Conservation (phyloP, 805 yeast genomes). For the Torulaspora quercuum region DNA sequence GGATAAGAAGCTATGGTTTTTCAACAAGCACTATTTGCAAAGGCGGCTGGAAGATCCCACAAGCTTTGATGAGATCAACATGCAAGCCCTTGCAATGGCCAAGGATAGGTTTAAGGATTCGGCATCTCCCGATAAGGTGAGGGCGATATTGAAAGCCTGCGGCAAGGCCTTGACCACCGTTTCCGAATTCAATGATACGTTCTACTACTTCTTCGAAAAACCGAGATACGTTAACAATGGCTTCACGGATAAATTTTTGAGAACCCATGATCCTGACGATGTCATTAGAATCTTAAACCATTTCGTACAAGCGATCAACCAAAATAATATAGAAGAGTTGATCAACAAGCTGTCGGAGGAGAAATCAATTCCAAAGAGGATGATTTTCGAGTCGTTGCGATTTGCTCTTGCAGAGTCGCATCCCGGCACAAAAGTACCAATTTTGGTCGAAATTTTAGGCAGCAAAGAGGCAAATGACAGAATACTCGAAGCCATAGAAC, state of each 20-base stretch:
- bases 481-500: constrained; percentile 23
- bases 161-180: constrained; percentile 51
- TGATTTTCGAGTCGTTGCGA: constrained; percentile 56
- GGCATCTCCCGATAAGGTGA: constrained; percentile 36
- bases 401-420: constrained; percentile 66
- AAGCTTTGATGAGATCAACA: constrained; percentile 38
- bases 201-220: constrained; percentile 47
- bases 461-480: constrained; percentile 35
- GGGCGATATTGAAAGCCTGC: constrained; percentile 41
- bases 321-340: constrained; percentile 10
- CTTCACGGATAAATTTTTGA: constrained; percentile 35
- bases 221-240: constrained; percentile 29
- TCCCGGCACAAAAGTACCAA: constrained; percentile 66
- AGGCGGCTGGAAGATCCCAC: constrained; percentile 41
- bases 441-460: constrained; percentile 56
- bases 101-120: constrained; percentile 11
- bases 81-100: constrained; percentile 29
- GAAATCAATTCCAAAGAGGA: constrained; percentile 19
- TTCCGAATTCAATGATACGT: constrained; percentile 48
- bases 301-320: constrained; percentile 12
- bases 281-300: constrained; percentile 18
- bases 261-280: constrained; percentile 15
- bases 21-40: constrained; percentile 69
- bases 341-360: constrained; percentile 8
- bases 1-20: constrained; percentile 64